Percentiles rank a stretch among this genome's conserved stretches.
Evolutionary conservation across 768 basidiomycete species (phyloP).

Genomic region (Sporobolomyces phaffii): DNA sequence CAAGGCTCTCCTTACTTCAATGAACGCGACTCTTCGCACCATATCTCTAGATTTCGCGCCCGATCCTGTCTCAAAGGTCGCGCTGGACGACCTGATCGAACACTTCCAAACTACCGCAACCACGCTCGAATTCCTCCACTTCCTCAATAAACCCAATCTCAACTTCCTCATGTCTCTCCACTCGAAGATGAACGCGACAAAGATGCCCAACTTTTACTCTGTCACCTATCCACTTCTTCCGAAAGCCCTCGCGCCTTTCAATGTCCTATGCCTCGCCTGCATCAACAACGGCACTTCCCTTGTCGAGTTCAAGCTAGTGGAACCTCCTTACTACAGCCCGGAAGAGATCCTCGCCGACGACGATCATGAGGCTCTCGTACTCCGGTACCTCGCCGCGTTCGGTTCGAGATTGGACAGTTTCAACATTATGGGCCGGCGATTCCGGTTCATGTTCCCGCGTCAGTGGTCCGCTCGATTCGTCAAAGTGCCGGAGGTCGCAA

Average conservation of each 20-base stretch:
- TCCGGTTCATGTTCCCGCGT: conserved; percentile 31
- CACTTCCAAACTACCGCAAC: conserved; percentile 25
- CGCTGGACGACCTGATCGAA: conserved; percentile 25
- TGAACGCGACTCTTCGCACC: conserved; percentile 10
- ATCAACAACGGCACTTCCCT: conserved; percentile 33
- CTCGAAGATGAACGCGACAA: conserved; percentile 29
- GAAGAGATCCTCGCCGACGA: conserved; percentile 3
- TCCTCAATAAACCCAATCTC: conserved; percentile 32
- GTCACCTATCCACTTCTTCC: conserved; percentile 26
- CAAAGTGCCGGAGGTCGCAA: conserved; percentile 24
- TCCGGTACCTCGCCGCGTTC: conserved; percentile 28
- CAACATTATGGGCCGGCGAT: conserved; percentile 30
- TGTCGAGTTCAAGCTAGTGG: conserved; percentile 25
- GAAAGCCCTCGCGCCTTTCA: conserved; percentile 35
- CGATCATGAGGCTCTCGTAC: conserved; percentile 25
- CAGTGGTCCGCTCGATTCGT: conserved; percentile 22
- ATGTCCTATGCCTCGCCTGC: conserved; percentile 30
- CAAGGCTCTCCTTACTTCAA: conserved; percentile 23
- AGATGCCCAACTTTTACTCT: conserved; percentile 29
- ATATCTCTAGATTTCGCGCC: conserved; percentile 27
- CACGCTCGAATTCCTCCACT: conserved; percentile 24
- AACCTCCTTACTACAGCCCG: conserved; percentile 7
- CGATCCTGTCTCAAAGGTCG: not conserved
- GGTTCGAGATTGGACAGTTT: conserved; percentile 33
- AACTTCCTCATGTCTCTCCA: conserved; percentile 34